Base-by-base conservation (phyloP, 768 basidiomycete genomes). In the Lentinus tigrinus region DNA sequence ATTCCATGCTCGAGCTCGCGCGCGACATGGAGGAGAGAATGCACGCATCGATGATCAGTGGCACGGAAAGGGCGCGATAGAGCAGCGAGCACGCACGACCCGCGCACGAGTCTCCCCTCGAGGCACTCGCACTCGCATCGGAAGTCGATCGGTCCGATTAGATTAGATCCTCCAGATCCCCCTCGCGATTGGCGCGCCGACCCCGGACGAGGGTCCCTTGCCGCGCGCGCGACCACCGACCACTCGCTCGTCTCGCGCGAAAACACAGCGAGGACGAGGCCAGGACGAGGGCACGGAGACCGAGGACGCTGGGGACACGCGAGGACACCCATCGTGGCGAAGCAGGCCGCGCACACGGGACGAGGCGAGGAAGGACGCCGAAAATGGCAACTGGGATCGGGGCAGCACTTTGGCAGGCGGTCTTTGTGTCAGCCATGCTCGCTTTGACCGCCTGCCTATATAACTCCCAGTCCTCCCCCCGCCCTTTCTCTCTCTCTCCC, bases 371-470 rank as follows among this genome's bases (percentile, higher is more conserved):
- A 61, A 61, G 60, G 21, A 6, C 23, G 27, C 60, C 60, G 55
- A 46, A 57, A 47, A 21, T 49, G 60, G 60, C 36, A 52, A 50
- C 34, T 16, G 57, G 48, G 48, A 51, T 27, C 3, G 36, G 46
- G 44, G 52, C 47, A 19, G 51, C 11, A n/a, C 28, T 37, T 21
- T 44, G 56, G 49, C 47, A 31, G 56, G 55, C 47, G 47, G 4
- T 47, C 57, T 52, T 52, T 60, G 53, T 60, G 58, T 56, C 60
- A 50, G 28, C 59, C 54, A 51, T 44, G 51, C 60, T 52, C 50
- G 54, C 48, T 60, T 44, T 46, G 48, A 34, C 46, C 40, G 38
- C 49, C 43, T 43, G 58, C n/a, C 31, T 38, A 36, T 63, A 63
- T 59, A 60, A 54, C 47, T 46, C 13, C 40, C 27, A 46, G 47